Base-by-base conservation (phyloP, 2,329 filamentous ascomycete species). In the Alternaria triticina region DNA sequence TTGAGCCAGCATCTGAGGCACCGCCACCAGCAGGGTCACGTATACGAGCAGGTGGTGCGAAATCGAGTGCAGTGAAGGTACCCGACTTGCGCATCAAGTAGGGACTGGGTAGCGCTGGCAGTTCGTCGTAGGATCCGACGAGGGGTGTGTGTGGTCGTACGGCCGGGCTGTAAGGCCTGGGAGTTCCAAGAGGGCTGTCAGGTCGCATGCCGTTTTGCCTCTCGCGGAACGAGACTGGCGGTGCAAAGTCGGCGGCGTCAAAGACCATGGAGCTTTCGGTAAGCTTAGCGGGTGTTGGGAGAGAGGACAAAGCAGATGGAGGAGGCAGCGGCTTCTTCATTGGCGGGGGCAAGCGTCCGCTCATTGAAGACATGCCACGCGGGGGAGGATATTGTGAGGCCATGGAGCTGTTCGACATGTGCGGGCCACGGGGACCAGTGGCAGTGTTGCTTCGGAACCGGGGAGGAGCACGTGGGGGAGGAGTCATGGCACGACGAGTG, bases 401-500 rank as follows among this genome's bases (percentile, higher is more conserved):
- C n/a, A 82, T 81, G 60, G 84, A 83, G 59, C 82, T 80, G 54
- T 82, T 81, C 27, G 83, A 83, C 76, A 83, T 83, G 71, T 86
- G 84, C 11, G 81, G 80, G 66, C 63, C 66, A 45, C 70, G 70
- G 50, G 72, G 70, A 46, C 70, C 72, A 25, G 68, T 64, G 46
- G 54, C 65, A 57, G 71, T 73, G 67, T 74, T 82, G 64, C 76
- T 79, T 50, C 76, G 75, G 75, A 80, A 87, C 61, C 87, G 84
- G 13, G 88, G 86, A 54, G 88, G 87, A 62, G 86, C 88, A 59
- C 86, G 86, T 69, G 95, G 94, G 17, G 95, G 95, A 56, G 95
- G 95, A 20, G 95, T 98, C 95, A 98, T 97, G 56, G 95, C 95
- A 74, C 95, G 92, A 72, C 95, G 92, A 67, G 89, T 90, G 15